Percentiles rank a stretch among this genome's conserved stretches.
Conservation (phyloP, 2,329 filamentous ascomycete genomes). For the Scedosporium aurantiacum region DNA sequence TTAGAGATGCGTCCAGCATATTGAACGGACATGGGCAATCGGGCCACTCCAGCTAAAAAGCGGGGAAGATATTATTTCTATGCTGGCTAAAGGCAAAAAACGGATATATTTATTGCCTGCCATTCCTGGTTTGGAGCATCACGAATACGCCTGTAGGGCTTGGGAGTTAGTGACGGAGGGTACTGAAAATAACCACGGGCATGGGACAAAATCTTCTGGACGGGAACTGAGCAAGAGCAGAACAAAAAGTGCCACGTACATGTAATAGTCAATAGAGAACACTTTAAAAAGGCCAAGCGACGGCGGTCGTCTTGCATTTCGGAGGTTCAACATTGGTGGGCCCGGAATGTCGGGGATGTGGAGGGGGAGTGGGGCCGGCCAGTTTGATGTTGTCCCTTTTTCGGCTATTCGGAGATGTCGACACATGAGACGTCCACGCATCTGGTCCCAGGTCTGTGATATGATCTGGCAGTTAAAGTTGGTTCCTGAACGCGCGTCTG, state of each 20-base stretch:
- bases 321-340: not conserved
- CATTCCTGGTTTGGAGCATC: not conserved
- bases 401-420: not conserved
- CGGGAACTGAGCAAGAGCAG: not conserved
- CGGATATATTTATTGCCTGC: not conserved
- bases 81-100: not conserved
- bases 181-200: slow-evolving; percentile 1
- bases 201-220: not conserved
- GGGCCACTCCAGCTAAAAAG: not conserved
- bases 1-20: not conserved
- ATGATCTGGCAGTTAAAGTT: not conserved
- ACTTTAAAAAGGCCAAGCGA: not conserved
- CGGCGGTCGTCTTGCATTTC: not conserved
- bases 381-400: not conserved
- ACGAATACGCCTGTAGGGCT: not conserved
- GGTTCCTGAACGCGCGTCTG: not conserved
- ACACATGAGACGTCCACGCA: not conserved
- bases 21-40: not conserved
- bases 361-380: not conserved
- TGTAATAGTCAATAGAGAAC: not conserved
- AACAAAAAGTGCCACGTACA: not conserved
- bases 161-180: not conserved
- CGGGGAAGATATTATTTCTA: not conserved
- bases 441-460: not conserved
- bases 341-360: not conserved